phyloP scores from a whole-genome alignment of 2,329 filamentous ascomycete species.

The Blastomyces silverae region DNA sequence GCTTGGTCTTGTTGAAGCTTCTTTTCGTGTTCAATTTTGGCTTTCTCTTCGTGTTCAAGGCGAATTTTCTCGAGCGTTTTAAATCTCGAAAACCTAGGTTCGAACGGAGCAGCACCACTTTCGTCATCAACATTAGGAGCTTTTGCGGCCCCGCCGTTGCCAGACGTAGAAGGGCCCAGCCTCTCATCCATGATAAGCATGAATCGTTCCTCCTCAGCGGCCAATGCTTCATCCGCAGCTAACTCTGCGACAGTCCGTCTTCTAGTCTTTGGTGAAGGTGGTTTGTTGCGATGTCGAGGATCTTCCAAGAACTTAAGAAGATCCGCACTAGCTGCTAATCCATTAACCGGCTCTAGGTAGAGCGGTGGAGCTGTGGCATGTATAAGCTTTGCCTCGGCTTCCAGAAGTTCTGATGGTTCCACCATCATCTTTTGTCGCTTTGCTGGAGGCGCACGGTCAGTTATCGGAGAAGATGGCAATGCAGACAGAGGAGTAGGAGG shows the following conservation, averaged over 20 bases:
- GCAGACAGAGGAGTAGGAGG: slow-evolving; percentile 61
- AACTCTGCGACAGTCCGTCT: slow-evolving; percentile 94
- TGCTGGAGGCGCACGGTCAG: slow-evolving; percentile 47
- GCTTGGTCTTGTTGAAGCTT: slow-evolving; percentile 46
- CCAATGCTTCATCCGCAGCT: slow-evolving; percentile 86
- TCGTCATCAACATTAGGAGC: slow-evolving; percentile 67
- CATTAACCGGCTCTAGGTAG: slow-evolving; percentile 68
- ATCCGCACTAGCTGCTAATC: slow-evolving; percentile 59
- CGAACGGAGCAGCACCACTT: slow-evolving; percentile 65
- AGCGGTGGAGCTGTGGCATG: slow-evolving; percentile 67
- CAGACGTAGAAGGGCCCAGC: slow-evolving; percentile 54
- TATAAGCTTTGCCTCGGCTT: slow-evolving; percentile 69
- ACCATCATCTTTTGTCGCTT: slow-evolving; percentile 73
- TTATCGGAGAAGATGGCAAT: slow-evolving; percentile 57
- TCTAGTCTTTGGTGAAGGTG: slow-evolving; percentile 77
- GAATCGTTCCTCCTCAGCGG: slow-evolving; percentile 80
- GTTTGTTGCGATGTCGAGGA: slow-evolving; percentile 66
- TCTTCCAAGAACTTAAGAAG: slow-evolving; percentile 67
- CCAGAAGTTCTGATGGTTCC: slow-evolving; percentile 64
- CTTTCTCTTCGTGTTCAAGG: slow-evolving; percentile 65
- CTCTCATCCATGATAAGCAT: slow-evolving; percentile 91
- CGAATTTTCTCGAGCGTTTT: slow-evolving; percentile 85
- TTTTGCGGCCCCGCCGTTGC: slow-evolving; percentile 50
- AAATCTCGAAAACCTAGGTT: slow-evolving; percentile 82
- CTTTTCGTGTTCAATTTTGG: slow-evolving; percentile 43